Evolutionary conservation across 2,329 filamentous ascomycete genomes (phyloP).

Genomic region (Monilinia fructigena): DNA sequence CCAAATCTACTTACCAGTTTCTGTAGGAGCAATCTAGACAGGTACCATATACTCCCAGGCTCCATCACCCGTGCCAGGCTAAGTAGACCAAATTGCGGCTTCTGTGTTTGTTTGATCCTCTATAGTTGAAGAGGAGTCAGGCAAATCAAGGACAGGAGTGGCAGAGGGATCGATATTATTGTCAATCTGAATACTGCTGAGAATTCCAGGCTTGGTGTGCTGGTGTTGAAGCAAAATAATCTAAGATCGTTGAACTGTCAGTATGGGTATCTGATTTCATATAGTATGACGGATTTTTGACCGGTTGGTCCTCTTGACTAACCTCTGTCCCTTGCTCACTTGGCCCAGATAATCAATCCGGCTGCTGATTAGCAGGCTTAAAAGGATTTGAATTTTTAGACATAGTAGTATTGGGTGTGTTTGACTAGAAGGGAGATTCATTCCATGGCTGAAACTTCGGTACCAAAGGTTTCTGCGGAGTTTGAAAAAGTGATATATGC

Average conservation of each 20-base stretch:
- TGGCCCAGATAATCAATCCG: not conserved
- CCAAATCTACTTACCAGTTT: not conserved
- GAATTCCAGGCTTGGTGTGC: not conserved
- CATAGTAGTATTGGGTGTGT: not conserved
- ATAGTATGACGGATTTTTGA: not conserved
- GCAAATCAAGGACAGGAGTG: no score
- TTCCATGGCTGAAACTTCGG: not conserved
- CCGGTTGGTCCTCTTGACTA: not conserved
- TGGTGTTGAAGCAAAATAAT: not conserved
- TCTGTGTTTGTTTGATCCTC: not conserved
- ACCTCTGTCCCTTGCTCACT: not conserved
- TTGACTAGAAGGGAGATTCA: not conserved
- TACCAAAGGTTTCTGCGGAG: not conserved
- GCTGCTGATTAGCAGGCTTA: not conserved
- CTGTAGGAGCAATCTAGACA: not conserved
- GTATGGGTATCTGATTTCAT: not conserved
- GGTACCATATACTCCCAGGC: not conserved
- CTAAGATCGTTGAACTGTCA: not conserved
- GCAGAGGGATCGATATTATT: not conserved
- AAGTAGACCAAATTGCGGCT: not conserved
- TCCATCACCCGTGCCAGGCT: not conserved
- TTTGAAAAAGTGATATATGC: not conserved
- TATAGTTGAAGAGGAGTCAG: not conserved
- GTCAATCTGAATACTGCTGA: not conserved
- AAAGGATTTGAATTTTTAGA: not conserved